Percentiles rank a stretch among this genome's conserved stretches.
These are phyloP conservation scores for Fusarium protoensiforme DNA, from an alignment of 2,329 filamentous ascomycete genomes.

Conservation along the genomic window DNA sequence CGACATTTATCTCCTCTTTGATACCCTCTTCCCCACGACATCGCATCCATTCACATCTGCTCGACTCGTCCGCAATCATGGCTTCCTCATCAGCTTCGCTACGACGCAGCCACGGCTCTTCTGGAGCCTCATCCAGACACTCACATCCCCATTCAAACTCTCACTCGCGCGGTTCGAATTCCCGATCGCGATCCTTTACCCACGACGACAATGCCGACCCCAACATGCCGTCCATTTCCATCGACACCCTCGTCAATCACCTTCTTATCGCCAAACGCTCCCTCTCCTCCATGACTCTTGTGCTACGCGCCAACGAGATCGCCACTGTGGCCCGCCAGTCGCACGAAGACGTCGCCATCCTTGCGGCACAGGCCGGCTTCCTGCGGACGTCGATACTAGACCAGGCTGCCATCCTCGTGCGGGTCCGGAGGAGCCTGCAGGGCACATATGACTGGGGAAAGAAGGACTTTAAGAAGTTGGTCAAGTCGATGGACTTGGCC, in stretches of 20 bases:
- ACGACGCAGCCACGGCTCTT: constrained; percentile 52
- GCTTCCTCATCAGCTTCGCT: constrained; percentile 50
- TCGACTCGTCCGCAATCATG: constrained; percentile 39
- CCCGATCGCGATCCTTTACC: constrained; percentile 30
- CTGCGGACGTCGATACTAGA: constrained; percentile 70
- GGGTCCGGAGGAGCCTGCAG: constrained; percentile 63
- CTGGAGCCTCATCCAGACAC: constrained; percentile 48
- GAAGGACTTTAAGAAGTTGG: constrained; percentile 69
- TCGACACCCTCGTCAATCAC: constrained; percentile 85
- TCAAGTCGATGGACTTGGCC: constrained; percentile 74
- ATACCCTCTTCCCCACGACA: background rate
- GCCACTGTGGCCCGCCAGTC: constrained; percentile 79
- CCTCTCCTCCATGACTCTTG: constrained; percentile 82
- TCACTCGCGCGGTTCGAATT: constrained; percentile 44
- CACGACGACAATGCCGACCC: constrained; percentile 33
- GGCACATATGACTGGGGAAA: constrained; percentile 68
- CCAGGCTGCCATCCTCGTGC: constrained; percentile 63
- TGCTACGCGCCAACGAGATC: constrained; percentile 88
- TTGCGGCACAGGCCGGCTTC: constrained; percentile 77
- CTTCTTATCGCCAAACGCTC: constrained; percentile 90
- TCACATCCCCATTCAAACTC: constrained; percentile 43
- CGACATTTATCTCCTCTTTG: background rate
- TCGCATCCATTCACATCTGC: background rate
- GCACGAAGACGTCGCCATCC: constrained; percentile 81
- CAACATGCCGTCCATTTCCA: constrained; percentile 46